Percentiles rank a stretch among this genome's conserved stretches.
Evolutionary conservation across 2,329 filamentous ascomycete species (phyloP).

Genomic region (Fusarium subtropicale): DNA sequence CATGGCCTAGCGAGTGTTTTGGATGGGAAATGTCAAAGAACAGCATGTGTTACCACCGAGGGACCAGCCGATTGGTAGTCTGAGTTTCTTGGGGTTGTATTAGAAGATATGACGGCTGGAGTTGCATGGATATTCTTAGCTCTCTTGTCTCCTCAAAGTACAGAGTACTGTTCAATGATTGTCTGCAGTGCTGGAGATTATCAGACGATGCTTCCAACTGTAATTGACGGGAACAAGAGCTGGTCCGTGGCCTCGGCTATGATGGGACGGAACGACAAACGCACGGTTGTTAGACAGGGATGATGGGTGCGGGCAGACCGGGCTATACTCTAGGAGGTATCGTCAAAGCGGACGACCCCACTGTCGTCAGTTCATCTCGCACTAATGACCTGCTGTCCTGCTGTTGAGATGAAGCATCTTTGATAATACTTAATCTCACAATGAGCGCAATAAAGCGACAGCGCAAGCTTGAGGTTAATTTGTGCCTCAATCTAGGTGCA

Average conservation of each 20-base stretch:
- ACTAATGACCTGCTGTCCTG: constrained; percentile 24
- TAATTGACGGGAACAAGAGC: constrained; percentile 42
- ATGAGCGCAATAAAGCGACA: background rate
- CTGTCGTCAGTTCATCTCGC: constrained; percentile 28
- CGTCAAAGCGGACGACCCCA: constrained; percentile 36
- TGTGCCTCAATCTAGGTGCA: background rate
- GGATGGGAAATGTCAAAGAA: constrained; percentile 31
- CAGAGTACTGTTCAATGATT: background rate
- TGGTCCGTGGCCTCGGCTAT: constrained; percentile 47
- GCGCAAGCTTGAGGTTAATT: background rate
- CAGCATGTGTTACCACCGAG: constrained; percentile 22
- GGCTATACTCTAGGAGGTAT: constrained; percentile 22
- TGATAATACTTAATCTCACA: background rate
- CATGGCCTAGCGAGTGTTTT: constrained; percentile 23
- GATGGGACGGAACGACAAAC: constrained; percentile 43
- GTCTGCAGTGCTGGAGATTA: constrained; percentile 2
- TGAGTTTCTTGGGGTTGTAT: background rate
- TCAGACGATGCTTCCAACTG: constrained; percentile 8
- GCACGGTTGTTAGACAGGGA: constrained; percentile 43
- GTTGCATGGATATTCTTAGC: constrained; percentile 8
- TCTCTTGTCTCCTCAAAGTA: constrained; percentile 11
- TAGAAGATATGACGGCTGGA: constrained; percentile 2
- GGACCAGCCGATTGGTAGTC: constrained; percentile 16
- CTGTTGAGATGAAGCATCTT: constrained; percentile 4
- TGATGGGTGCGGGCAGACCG: constrained; percentile 39